Base-by-base conservation (phyloP, 1,284 basidiomycete genomes). In the Cystobasidiaceae sp. region DNA sequence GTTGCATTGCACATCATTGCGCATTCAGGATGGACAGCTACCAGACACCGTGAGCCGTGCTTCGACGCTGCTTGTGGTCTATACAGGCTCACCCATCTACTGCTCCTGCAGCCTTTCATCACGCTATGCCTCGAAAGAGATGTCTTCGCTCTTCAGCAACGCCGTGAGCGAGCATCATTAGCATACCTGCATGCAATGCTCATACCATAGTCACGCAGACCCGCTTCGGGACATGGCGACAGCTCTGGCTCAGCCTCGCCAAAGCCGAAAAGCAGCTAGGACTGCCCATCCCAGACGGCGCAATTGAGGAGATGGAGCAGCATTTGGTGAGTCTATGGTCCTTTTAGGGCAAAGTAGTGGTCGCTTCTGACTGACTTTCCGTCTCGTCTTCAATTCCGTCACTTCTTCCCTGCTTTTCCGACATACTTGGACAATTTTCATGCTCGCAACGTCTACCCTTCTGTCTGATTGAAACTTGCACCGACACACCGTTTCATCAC, bases 91-190 rank as follows among this genome's bases (percentile, higher is more conserved):
- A 23, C 15, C 32, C 23, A 15, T n/a, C 50, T 23, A 3, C 7
- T 23, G 7, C n/a, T n/a, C n/a, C n/a, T n/a, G 3, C 66, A 74
- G 73, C 4, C 70, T 74, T 19, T 73, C 72, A 34, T 96, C 93
- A 75, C 93, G 94, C 63, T 98, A 98, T 89, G 96, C 96, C 23
- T 93, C 90, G 82, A 94, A 94, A 77, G 94, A 97, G 80, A 97
- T 97, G 94, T 87, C 92, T 13, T 83, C 90, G 78, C 84, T 98
- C 63, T 98, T 97, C 81, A 97, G 93, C 44, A 84, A 88, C 63
- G 86, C 86, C 57, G 93, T 93, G n/a, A 9, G 46, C 15, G 13
- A 13, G 32, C 0, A 15, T 17, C n/a, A 17, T 21, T 25, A 9
- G 19, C 9, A 8, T 11, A 5, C n/a, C n/a, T n/a, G n/a, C n/a